Base-by-base conservation (phyloP, 75 land plant genomes). In the Ceratopteris richardii region DNA sequence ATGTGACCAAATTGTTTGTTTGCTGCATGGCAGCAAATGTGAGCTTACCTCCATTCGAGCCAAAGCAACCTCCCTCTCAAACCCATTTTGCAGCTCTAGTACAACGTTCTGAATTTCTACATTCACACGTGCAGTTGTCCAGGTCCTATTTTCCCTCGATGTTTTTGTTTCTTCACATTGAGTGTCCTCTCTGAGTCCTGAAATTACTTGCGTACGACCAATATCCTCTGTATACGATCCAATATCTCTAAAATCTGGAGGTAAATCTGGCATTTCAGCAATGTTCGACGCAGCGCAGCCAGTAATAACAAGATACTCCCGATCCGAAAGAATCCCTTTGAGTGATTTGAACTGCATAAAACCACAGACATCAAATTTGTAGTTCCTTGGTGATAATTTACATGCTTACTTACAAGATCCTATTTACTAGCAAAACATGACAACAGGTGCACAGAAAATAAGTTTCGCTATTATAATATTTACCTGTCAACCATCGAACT, bases 21-120 rank as follows among this genome's bases (percentile, higher is more conserved):
- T n/a, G n/a, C n/a, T n/a, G n/a, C n/a, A n/a, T n/a, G n/a, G n/a
- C n/a, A n/a, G n/a, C n/a, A n/a, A n/a, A n/a, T n/a, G n/a, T n/a
- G n/a, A n/a, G n/a, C 82, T 72, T 70, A 95, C 99, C 70, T 77
- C 77, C 29, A 95, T 50, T 54, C 83, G 86, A 60, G 96, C 99
- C 27, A 95, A 71, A 64, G 88, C 73, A 40, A 87, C 80, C 58
- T 77, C 86, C 42, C 81, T 78, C 47, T 80, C 82, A 62, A 61
- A 60, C 21, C 78, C 85, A 75, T 74, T 79, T 48, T 75, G 81
- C 29, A 95, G 68, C 74, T 95, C 88, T 46, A 95, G 58, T 63
- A 80, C 71, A 17, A 79, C 99, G 74, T 81, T 55, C 21, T 70
- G 71, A 25, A 95, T 67, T 46, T 83, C 84, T 54, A 95, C 86